Percentiles rank a stretch among this genome's conserved stretches.
These are phyloP conservation scores for Clarireedia hainanense DNA, from an alignment of 2,329 filamentous ascomycete genomes.

Conservation along the genomic window DNA sequence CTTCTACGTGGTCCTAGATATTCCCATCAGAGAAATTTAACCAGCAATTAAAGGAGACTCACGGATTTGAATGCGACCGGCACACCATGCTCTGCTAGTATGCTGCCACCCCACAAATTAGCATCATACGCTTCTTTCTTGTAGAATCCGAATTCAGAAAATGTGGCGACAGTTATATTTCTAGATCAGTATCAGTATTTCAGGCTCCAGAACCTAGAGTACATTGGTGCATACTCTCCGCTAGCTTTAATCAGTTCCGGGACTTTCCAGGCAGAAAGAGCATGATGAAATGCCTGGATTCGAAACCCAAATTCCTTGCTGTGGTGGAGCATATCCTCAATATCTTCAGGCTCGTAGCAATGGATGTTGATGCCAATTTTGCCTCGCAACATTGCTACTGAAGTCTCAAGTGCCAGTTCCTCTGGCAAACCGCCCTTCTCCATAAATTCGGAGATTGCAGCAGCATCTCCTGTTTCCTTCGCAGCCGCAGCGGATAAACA, in stretches of 20 bases:
- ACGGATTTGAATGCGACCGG: slow-evolving; percentile 38
- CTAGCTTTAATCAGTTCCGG: slow-evolving; percentile 34
- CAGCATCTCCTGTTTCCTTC: slow-evolving; percentile 15
- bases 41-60: neutral
- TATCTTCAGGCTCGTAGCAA: slow-evolving; percentile 37
- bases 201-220: neutral
- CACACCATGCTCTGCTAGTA: slow-evolving; percentile 34
- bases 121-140: slow-evolving; percentile 36
- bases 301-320: slow-evolving; percentile 36
- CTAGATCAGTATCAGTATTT: slow-evolving; percentile 14
- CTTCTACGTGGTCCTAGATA: slow-evolving; percentile 30
- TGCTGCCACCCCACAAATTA: slow-evolving; percentile 34
- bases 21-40: too few species aligned
- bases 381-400: slow-evolving; percentile 34
- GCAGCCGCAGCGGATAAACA: slow-evolving; percentile 24
- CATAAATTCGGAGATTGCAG: slow-evolving; percentile 17
- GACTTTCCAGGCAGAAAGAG: slow-evolving; percentile 34
- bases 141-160: slow-evolving; percentile 35
- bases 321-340: slow-evolving; percentile 37
- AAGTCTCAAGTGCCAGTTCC: slow-evolving; percentile 34
- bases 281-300: slow-evolving; percentile 36
- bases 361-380: slow-evolving; percentile 37
- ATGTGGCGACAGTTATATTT: slow-evolving; percentile 37
- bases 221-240: slow-evolving; percentile 29
- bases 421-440: slow-evolving; percentile 24